phyloP scores from a whole-genome alignment of 495 filamentous ascomycete genomes.

The Xylaria scruposa region DNA sequence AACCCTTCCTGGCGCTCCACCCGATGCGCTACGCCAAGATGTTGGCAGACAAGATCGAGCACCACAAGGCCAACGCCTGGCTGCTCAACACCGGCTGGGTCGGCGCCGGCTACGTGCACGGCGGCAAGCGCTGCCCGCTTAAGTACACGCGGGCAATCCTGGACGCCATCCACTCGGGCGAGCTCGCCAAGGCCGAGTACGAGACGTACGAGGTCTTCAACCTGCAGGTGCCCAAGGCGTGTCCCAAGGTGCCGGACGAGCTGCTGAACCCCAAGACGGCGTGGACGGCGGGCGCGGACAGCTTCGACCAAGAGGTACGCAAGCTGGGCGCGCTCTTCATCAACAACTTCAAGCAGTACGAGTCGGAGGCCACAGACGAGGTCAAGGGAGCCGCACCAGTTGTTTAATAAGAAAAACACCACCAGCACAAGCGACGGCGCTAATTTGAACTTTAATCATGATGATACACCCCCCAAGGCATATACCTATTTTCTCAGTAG shows the following conservation, averaged over 20 bases:
- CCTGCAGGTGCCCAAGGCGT: constrained; percentile 86
- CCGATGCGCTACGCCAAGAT: constrained; percentile 99
- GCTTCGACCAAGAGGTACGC: constrained; percentile 84
- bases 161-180: constrained; percentile 95
- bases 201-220: constrained; percentile 98
- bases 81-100: constrained; percentile 99
- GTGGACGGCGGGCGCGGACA: constrained; percentile 79
- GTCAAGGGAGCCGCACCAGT: constrained; percentile 73
- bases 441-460: constrained; percentile 28
- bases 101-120: constrained; percentile 90
- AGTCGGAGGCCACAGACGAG: constrained; percentile 82
- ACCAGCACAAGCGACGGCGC: constrained; percentile 28
- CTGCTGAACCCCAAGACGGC: constrained; percentile 92
- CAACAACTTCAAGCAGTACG: constrained; percentile 98
- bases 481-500: constrained; percentile 32
- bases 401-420: constrained; percentile 37
- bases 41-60: constrained; percentile 95
- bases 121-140: constrained; percentile 97
- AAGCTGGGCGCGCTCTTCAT: constrained; percentile 88
- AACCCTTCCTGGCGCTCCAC: constrained; percentile 98
- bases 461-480: constrained; percentile 26
- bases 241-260: constrained; percentile 84
- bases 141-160: constrained; percentile 99
- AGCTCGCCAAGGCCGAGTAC: constrained; percentile 88
- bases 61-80: constrained; percentile 97